Base-by-base conservation (phyloP, 2,329 filamentous ascomycete species). In the Diplodia intermedia region DNA sequence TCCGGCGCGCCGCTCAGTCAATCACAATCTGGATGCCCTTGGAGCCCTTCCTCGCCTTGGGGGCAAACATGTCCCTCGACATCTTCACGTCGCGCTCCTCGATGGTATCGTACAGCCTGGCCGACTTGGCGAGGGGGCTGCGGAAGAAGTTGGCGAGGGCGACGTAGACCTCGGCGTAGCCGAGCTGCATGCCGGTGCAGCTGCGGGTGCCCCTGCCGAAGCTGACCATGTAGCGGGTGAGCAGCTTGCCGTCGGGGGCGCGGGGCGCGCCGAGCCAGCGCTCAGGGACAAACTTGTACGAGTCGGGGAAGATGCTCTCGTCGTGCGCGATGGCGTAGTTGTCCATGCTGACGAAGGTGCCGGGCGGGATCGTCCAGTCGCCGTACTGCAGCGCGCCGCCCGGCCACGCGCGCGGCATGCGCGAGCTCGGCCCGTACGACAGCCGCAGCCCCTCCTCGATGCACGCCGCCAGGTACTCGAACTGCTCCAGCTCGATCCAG, bases 281-380 rank as follows among this genome's bases (percentile, higher is more conserved):
- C 68, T 77, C 75, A 1, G 76, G 76, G 1, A 69, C 68, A 70
- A 77, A 78, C 0, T 57, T 63, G n/a, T 70, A 68, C 1, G 75
- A 73, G 12, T 75, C 61, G 0, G 75, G 74, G 52, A 76, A 78
- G 7, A 71, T 67, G 12, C 67, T 67, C 70, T 72, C 9, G 75
- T 70, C 69, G 36, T 68, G 43, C 31, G 69, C 66, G 18, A 72
- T 50, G 23, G 43, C 20, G 23, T 66, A 29, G 12, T 33, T 47
- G n/a, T 36, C 67, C 69, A 71, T 70, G 47, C 54, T 50, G 26
- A 70, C 69, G 6, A 66, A 31, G 4, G 70, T 71, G 23, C 60
- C 57, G 4, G 68, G 31, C 0, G 68, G 68, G 33, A 69, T 69
- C 4, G 50, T 52, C 55, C 57, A 69, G 65, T 20, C 52, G 50